phyloP scores from a whole-genome alignment of 306 rosid species.

The Ormosia emarginata region DNA sequence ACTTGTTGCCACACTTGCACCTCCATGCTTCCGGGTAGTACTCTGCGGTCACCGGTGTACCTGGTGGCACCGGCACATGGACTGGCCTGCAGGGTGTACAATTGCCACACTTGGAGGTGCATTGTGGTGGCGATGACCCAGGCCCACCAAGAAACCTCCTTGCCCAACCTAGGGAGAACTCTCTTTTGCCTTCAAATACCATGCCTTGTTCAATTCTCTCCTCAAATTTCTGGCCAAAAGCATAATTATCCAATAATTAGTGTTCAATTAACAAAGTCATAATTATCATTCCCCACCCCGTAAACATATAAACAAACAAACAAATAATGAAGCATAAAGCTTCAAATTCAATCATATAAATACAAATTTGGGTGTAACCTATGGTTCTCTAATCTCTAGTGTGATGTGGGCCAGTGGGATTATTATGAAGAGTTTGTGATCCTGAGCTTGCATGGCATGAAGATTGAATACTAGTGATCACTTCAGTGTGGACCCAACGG shows the following conservation, averaged over 20 bases:
- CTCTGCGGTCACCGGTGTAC: slow-evolving; percentile 77
- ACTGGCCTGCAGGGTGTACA: slow-evolving; percentile 85
- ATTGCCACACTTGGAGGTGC: slow-evolving; percentile 68
- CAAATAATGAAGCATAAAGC: neutral
- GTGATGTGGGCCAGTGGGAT: neutral
- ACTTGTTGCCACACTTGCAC: slow-evolving; percentile 90
- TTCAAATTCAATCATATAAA: neutral
- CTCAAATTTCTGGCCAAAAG: slow-evolving; percentile 8
- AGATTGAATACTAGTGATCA: neutral
- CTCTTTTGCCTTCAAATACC: neutral
- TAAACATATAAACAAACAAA: too few relatives aligned
- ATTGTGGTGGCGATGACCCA: slow-evolving; percentile 85
- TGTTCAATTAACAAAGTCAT: neutral
- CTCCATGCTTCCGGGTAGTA: slow-evolving; percentile 96
- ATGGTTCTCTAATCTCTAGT: neutral
- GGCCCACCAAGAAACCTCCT: slow-evolving; percentile 66
- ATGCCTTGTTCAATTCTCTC: slow-evolving; percentile 2
- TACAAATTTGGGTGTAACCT: neutral
- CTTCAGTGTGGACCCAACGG: neutral
- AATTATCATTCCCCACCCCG: neutral
- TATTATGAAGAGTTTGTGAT: neutral
- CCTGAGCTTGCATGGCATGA: neutral
- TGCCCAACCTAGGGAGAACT: neutral
- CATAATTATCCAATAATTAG: neutral
- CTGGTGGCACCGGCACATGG: slow-evolving; percentile 86